A percentile compares a stretch with the other conserved stretches of the same genome.
phyloP scores from a whole-genome alignment of 2,329 filamentous ascomycete genomes.

The Lojkania enalia region DNA sequence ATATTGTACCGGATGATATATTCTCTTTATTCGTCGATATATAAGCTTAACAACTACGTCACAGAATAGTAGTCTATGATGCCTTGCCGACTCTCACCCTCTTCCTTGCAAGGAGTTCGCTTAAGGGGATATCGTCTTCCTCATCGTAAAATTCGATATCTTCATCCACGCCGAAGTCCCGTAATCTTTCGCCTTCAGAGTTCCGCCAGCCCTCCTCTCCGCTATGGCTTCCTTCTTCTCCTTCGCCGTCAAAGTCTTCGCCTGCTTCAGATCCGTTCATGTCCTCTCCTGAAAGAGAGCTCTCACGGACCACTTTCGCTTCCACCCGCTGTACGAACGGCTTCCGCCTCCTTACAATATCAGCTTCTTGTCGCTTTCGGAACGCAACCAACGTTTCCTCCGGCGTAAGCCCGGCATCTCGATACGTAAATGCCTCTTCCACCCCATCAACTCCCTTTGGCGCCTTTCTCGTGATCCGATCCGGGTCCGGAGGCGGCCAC shows the following conservation, averaged over 20 bases:
- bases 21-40: too few species aligned
- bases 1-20: too few species aligned
- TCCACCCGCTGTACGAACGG: conserved; percentile 50
- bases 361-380: conserved; percentile 56
- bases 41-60: too few species aligned
- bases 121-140: conserved; percentile 70
- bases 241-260: conserved; percentile 21
- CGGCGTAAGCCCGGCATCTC: conserved; percentile 42
- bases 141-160: conserved; percentile 69
- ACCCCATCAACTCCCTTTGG: conserved; percentile 9
- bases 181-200: conserved; percentile 71
- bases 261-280: conserved; percentile 29
- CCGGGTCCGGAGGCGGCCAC: conserved; percentile 58
- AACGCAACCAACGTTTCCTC: conserved; percentile 57
- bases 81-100: conserved; percentile 9
- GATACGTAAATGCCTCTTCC: conserved; percentile 43
- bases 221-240: conserved; percentile 34
- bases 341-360: conserved; percentile 49
- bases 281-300: conserved; percentile 10
- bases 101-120: conserved; percentile 59
- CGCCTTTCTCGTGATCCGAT: conserved; percentile 45
- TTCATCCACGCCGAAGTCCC: conserved; percentile 80
- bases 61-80: too few species aligned
- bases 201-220: conserved; percentile 71
- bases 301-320: conserved; percentile 14